These are phyloP conservation scores for Mesotaenium endlicherianum DNA, from an alignment of 139 green algal genomes.

Conservation along the genomic window DNA sequence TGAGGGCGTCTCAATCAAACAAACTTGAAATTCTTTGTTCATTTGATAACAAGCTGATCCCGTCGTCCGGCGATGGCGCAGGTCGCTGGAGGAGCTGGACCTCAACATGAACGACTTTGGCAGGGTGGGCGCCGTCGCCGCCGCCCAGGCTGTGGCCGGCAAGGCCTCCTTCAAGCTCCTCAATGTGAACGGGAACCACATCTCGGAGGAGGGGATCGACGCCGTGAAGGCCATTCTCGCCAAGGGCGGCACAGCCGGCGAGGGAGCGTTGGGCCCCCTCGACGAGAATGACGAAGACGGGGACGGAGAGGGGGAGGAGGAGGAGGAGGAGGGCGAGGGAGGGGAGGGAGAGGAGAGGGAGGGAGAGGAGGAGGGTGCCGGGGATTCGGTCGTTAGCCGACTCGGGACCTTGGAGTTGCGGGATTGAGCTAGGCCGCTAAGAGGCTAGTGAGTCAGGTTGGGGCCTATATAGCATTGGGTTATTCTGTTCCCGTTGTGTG, in stretches of 20 bases:
- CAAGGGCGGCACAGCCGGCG: not conserved
- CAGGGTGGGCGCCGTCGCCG: slow-evolving; percentile 23
- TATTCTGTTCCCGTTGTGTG: too few relatives aligned
- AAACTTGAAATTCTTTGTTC: too few relatives aligned
- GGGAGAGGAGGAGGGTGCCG: not conserved
- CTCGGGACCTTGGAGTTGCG: too few relatives aligned
- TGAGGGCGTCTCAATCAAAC: not conserved
- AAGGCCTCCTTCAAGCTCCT: slow-evolving; percentile 27
- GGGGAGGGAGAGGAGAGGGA: not conserved
- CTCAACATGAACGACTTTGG: slow-evolving; percentile 15
- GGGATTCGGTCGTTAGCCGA: too few relatives aligned
- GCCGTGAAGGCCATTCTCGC: slow-evolving; percentile 8
- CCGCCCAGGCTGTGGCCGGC: slow-evolving; percentile 21
- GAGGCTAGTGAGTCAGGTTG: too few relatives aligned
- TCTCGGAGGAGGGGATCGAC: slow-evolving; percentile 35
- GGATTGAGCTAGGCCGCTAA: too few relatives aligned
- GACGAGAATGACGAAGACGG: slow-evolving; percentile 45
- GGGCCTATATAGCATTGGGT: too few relatives aligned
- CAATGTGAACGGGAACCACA: slow-evolving; percentile 42
- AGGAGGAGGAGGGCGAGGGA: slow-evolving; percentile 29
- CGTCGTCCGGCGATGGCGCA: too few relatives aligned
- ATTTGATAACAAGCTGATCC: too few relatives aligned
- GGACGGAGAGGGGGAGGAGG: slow-evolving; percentile 11
- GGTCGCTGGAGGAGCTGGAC: slow-evolving; percentile 33
- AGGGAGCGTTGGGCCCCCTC: slow-evolving; percentile 9